phyloP scores from a whole-genome alignment of 1,284 basidiomycete genomes.

The Leccinum pseudoinsigne region DNA sequence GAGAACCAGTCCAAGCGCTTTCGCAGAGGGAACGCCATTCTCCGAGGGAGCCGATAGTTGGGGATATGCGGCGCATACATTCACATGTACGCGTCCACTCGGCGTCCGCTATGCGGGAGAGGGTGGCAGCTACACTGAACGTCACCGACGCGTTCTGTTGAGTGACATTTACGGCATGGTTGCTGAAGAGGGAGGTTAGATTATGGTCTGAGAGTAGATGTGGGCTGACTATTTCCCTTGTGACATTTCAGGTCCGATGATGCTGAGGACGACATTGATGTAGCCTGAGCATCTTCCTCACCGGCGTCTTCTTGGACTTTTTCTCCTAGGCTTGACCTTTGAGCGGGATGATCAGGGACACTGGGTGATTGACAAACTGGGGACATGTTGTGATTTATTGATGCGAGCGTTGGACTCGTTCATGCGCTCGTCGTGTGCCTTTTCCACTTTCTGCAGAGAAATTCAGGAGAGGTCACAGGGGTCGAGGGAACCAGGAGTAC shows the following conservation, averaged over 20 bases:
- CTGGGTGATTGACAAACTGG: not conserved
- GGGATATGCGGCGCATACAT: no score
- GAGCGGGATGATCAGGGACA: slow-evolving; percentile 5
- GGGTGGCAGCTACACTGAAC: slow-evolving; percentile 53
- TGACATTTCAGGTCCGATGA: slow-evolving; percentile 74
- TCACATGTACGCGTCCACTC: no score
- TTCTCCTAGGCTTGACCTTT: slow-evolving; percentile 72
- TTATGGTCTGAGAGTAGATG: not conserved
- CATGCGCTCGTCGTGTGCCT: slow-evolving; percentile 69
- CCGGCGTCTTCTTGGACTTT: slow-evolving; percentile 71
- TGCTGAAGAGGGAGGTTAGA: slow-evolving; percentile 41
- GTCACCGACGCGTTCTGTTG: slow-evolving; percentile 60
- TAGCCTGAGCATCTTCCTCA: slow-evolving; percentile 64
- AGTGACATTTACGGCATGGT: slow-evolving; percentile 62
- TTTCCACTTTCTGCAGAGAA: slow-evolving; percentile 69
- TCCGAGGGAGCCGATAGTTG: no score
- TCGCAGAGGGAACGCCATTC: no score
- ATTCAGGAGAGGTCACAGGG: slow-evolving; percentile 1
- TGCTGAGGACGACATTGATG: slow-evolving; percentile 31
- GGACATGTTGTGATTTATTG: slow-evolving; percentile 42
- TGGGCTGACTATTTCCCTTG: slow-evolving; percentile 72
- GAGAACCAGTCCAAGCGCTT: no score
- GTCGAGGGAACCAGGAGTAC: slow-evolving; percentile 11
- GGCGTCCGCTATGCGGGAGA: no score
- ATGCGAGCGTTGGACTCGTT: slow-evolving; percentile 69